Evolutionary conservation across 2,329 filamentous ascomycete species (phyloP), one percentile per base, ranked within the genome.

Genomic region (Cladosporium velox): DNA sequence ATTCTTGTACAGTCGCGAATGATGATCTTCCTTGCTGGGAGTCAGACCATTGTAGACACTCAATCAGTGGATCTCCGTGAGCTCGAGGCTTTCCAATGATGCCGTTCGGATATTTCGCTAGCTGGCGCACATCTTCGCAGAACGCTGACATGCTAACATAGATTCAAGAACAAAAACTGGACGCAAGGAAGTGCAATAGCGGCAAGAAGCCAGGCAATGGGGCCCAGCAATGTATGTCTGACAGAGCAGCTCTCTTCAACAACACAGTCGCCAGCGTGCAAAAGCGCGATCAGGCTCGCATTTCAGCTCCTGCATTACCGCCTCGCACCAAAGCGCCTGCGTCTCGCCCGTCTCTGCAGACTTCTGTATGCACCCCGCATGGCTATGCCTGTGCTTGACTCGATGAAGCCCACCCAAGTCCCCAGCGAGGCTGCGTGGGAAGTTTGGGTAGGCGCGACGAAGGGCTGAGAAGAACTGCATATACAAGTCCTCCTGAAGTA

Each of bases 281-380:
- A 30, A 55, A 55, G 15, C 12, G n/a, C n/a, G 24, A 58, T 58
- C 55, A 61, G 59, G 59, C 59, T 61, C 32, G 59, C 59, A 61
- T 59, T 15, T 61, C 59, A 61, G 59, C 59, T 61, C 58, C 35
- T 59, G 58, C 58, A 59, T 54, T 28, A 34, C 7, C 28, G 28
- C 52, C 52, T 55, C 28, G 52, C 52, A 55, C 52, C 52, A 55
- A 30, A 55, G 26, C 26, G 41, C 59, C 59, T 44, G 38, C 41
- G 11, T 61, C 26, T 47, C 26, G 5, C 21, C 51, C 51, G 51
- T 47, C 34, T 58, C 58, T 59, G 41, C 59, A 35, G 59, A 49
- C 24, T 15, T 51, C 59, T 51, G 41, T 44, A 61, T 61, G 59
- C 59, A 61, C 38, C 59, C 59, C 55, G 55, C 55, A 28, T 41